A percentile compares a stretch with the other conserved stretches of the same genome.
These are phyloP conservation scores for Globisporangium solare DNA, from an alignment of 352 stramenopile species.

Conservation along the genomic window DNA sequence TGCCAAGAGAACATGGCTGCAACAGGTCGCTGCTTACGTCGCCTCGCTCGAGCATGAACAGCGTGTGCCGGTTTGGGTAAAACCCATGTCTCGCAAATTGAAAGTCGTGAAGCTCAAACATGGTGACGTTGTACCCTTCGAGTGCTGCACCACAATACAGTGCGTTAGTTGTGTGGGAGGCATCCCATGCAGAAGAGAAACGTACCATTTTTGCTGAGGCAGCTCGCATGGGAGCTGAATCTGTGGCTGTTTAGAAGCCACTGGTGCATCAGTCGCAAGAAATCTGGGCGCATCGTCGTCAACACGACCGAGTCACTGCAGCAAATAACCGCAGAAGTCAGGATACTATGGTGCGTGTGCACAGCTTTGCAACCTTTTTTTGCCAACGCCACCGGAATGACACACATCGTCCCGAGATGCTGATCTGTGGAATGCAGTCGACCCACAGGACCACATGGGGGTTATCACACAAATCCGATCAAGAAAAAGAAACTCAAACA, in stretches of 20 bases:
- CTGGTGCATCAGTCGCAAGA: slow-evolving; percentile 26
- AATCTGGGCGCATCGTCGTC: slow-evolving; percentile 29
- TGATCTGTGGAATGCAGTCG: background rate
- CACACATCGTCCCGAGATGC: slow-evolving; percentile 11
- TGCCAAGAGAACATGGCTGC: background rate
- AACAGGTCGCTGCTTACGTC: slow-evolving; percentile 18
- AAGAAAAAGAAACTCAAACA: no score
- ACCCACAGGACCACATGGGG: no score
- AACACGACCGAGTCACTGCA: slow-evolving; percentile 25
- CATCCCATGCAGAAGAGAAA: background rate
- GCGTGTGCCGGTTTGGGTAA: slow-evolving; percentile 31
- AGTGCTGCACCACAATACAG: background rate
- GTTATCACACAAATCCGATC: no score
- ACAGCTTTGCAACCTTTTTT: background rate
- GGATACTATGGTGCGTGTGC: no score
- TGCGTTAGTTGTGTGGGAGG: no score
- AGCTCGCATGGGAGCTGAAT: slow-evolving; percentile 6
- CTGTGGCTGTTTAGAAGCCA: slow-evolving; percentile 21
- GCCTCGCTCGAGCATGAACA: slow-evolving; percentile 25
- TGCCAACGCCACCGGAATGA: slow-evolving; percentile 6
- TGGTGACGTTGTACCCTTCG: slow-evolving; percentile 4
- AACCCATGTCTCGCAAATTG: slow-evolving; percentile 26
- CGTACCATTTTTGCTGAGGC: slow-evolving; percentile 4
- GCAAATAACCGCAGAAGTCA: no score
- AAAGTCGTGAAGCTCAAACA: slow-evolving; percentile 30